Conservation (phyloP, 108 stramenopile genomes). For the Craspedostauros australis region DNA sequence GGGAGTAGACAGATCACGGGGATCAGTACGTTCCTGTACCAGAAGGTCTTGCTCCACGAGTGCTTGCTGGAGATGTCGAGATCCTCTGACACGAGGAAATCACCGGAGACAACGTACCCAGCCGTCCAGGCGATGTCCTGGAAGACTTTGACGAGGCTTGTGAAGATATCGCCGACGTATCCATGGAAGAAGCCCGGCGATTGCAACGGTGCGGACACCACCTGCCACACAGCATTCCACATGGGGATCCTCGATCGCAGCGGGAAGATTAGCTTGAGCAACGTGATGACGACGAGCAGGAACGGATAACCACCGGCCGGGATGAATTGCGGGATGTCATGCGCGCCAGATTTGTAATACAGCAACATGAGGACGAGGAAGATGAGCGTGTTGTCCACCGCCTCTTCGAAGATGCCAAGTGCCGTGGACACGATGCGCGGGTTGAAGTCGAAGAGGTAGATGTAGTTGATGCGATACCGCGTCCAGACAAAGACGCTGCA, state of each 20-base stretch:
- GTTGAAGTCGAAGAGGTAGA: slow-evolving; percentile 85
- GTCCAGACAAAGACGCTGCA: slow-evolving; percentile 81
- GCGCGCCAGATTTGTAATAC: slow-evolving; percentile 69
- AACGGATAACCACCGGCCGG: slow-evolving; percentile 80
- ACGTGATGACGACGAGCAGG: slow-evolving; percentile 63
- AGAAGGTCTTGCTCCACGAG: slow-evolving; percentile 35
- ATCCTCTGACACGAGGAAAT: slow-evolving; percentile 56
- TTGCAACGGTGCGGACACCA: slow-evolving; percentile 65
- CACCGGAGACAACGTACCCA: slow-evolving; percentile 81
- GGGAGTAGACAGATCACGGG: slow-evolving; percentile 80
- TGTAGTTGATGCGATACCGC: slow-evolving; percentile 83
- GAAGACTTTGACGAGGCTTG: slow-evolving; percentile 89
- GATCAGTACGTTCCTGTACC: slow-evolving; percentile 76
- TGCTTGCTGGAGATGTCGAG: slow-evolving; percentile 10
- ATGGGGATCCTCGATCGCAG: slow-evolving; percentile 62
- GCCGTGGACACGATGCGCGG: slow-evolving; percentile 69
- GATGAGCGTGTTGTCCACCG: slow-evolving; percentile 76
- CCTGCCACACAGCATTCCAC: slow-evolving; percentile 69
- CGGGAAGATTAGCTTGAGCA: slow-evolving; percentile 70
- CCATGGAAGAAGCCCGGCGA: slow-evolving; percentile 80
- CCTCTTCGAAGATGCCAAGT: slow-evolving; percentile 74
- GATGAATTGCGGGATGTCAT: slow-evolving; percentile 59
- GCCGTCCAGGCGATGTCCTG: slow-evolving; percentile 86
- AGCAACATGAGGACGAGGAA: slow-evolving; percentile 62
- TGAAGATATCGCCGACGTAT: slow-evolving; percentile 85